These are phyloP conservation scores for Neurospora sp. DNA, from an alignment of 495 filamentous ascomycete species.

Conservation along the genomic window DNA sequence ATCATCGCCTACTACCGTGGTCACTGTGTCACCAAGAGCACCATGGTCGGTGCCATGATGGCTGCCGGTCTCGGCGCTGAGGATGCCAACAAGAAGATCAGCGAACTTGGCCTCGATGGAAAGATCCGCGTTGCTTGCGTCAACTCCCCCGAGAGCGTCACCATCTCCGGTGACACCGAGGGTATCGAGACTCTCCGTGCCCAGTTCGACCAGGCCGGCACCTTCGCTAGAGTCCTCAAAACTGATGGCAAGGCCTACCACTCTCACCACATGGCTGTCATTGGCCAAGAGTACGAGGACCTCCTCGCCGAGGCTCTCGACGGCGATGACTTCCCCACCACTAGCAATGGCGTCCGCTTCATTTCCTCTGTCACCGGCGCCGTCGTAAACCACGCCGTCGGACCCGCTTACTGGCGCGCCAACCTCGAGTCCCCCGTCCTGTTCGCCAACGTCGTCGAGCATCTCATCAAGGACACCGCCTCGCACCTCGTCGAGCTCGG, in stretches of 20 bases:
- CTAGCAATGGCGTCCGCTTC: slow-evolving; percentile 20
- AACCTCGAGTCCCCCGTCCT: slow-evolving; percentile 37
- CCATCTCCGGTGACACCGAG: slow-evolving; percentile 29
- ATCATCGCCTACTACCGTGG: slow-evolving; percentile 35
- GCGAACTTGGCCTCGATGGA: slow-evolving; percentile 3
- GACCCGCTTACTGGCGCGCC: slow-evolving; percentile 29
- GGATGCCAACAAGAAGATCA: slow-evolving; percentile 14
- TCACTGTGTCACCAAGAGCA: slow-evolving; percentile 11
- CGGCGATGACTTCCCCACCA: slow-evolving; percentile 24
- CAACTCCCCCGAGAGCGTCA: slow-evolving; percentile 37
- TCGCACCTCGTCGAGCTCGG: slow-evolving; percentile 44
- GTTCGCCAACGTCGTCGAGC: slow-evolving; percentile 29
- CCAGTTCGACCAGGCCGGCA: slow-evolving; percentile 19
- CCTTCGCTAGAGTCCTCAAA: slow-evolving; percentile 37
- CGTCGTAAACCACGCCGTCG: slow-evolving; percentile 12
- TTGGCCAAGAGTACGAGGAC: slow-evolving; percentile 28
- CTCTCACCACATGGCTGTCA: slow-evolving; percentile 26
- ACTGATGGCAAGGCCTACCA: slow-evolving; percentile 32
- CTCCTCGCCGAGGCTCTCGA: slow-evolving; percentile 8
- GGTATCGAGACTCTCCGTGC: slow-evolving; percentile 24
- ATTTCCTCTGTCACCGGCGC: slow-evolving; percentile 22
- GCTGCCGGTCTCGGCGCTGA: slow-evolving; percentile 26
- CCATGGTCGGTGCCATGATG: slow-evolving; percentile 32
- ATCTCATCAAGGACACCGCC: slow-evolving; percentile 3
- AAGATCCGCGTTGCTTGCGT: slow-evolving; percentile 31